phyloP scores from a whole-genome alignment of 139 green algal species.

The Tetraselmis chui region DNA sequence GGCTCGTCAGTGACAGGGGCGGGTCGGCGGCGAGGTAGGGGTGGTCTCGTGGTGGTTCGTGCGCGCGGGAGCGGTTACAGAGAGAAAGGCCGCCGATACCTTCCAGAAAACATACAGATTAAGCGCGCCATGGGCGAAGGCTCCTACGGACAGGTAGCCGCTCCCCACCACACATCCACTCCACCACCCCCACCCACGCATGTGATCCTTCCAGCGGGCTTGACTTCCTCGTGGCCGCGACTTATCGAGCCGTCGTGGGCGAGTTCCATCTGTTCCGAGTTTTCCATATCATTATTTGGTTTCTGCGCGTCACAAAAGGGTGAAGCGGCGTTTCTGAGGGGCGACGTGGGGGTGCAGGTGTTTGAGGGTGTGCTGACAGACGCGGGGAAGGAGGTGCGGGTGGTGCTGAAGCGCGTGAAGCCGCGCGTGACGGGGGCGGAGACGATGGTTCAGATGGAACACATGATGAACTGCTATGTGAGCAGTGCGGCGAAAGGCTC shows the following conservation, averaged over 20 bases:
- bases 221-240: no score
- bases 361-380: background rate
- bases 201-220: no score
- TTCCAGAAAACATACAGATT: background rate
- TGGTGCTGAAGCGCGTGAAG: constrained; percentile 73
- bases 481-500: constrained; percentile 37
- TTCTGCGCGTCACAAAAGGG: no score
- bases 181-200: no score
- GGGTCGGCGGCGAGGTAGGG: no score
- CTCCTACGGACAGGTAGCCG: background rate
- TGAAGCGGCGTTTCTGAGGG: background rate
- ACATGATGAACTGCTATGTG: constrained; percentile 76
- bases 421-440: constrained; percentile 53
- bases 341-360: background rate
- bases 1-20: no score
- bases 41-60: background rate
- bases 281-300: no score
- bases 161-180: background rate
- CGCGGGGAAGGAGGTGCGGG: constrained; percentile 14
- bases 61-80: background rate
- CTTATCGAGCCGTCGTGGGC: no score
- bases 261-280: no score
- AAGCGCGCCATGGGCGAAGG: background rate
- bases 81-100: background rate
- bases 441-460: constrained; percentile 74